A percentile compares a stretch with the other conserved stretches of the same genome.
These are phyloP conservation scores for Aegilops longissima DNA, from an alignment of 176 grass and related monocot genomes.

Conservation along the genomic window DNA sequence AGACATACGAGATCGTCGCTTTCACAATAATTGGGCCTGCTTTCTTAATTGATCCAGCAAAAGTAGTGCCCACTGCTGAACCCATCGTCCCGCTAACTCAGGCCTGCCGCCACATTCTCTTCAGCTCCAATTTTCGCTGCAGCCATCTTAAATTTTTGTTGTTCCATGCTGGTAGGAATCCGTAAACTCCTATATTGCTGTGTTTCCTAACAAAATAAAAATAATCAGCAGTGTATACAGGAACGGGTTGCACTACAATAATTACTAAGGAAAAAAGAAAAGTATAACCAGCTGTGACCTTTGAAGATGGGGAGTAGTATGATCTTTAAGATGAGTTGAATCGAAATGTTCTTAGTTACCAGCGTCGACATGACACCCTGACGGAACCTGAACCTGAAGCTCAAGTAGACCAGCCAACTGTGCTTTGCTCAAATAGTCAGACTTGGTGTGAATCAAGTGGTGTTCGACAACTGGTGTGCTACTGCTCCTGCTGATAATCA, in stretches of 20 bases:
- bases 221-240: not conserved
- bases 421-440: not conserved
- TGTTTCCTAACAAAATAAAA: not conserved
- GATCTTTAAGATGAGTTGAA: not conserved
- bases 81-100: not conserved
- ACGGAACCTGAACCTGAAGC: not conserved
- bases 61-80: not conserved
- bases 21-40: conserved; percentile 27
- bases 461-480: not conserved
- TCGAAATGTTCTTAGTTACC: not conserved
- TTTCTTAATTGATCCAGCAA: conserved; percentile 8
- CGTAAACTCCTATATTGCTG: too few species aligned
- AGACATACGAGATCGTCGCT: not conserved
- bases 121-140: not conserved
- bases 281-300: not conserved
- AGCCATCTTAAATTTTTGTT: not conserved
- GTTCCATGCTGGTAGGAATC: too few species aligned
- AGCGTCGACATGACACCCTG: not conserved
- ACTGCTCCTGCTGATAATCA: not conserved
- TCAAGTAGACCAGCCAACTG: not conserved
- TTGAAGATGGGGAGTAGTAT: not conserved
- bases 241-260: not conserved
- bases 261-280: not conserved
- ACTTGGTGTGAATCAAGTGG: not conserved
- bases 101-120: conserved; percentile 17